Percentiles rank a stretch among this genome's conserved stretches.
Conservation (phyloP, 2,329 filamentous ascomycete genomes). For the Penicillium concentricum region DNA sequence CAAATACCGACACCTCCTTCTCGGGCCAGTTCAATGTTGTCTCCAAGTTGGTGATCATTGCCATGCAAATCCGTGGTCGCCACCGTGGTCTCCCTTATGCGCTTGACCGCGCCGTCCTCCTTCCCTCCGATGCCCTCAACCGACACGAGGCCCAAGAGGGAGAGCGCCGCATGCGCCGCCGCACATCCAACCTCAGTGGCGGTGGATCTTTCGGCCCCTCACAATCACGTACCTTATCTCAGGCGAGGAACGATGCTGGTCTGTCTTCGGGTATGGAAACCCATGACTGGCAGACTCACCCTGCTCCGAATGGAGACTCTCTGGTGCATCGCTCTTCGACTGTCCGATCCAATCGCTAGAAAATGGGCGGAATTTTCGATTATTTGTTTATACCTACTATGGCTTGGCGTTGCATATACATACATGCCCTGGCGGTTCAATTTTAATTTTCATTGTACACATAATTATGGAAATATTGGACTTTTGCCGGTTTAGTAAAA, state of each 20-base stretch:
- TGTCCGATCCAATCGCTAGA: conserved; percentile 25
- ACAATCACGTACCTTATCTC: conserved; percentile 24
- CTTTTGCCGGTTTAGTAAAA: background rate
- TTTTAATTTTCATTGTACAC: background rate
- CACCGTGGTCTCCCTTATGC: conserved; percentile 66
- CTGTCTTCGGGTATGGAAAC: conserved; percentile 27
- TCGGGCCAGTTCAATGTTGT: conserved; percentile 75
- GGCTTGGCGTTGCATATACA: conserved; percentile 12
- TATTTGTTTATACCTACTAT: conserved; percentile 11
- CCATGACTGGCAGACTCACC: conserved; percentile 20
- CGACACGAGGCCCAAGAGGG: conserved; percentile 58
- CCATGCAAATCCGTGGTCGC: conserved; percentile 65
- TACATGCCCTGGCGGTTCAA: background rate
- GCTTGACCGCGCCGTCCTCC: conserved; percentile 67
- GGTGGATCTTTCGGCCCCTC: conserved; percentile 25
- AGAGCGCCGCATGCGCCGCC: conserved; percentile 44
- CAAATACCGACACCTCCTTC: conserved; percentile 73
- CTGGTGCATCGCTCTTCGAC: conserved; percentile 32
- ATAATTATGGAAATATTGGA: background rate
- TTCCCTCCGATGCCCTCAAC: conserved; percentile 65
- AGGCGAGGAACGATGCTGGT: conserved; percentile 22
- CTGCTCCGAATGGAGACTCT: conserved; percentile 17
- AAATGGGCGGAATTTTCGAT: background rate
- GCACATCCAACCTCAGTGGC: conserved; percentile 37
- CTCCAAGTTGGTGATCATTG: conserved; percentile 64